phyloP scores from a whole-genome alignment of 148 eudicot genomes.

The Fagopyrum esculentum region DNA sequence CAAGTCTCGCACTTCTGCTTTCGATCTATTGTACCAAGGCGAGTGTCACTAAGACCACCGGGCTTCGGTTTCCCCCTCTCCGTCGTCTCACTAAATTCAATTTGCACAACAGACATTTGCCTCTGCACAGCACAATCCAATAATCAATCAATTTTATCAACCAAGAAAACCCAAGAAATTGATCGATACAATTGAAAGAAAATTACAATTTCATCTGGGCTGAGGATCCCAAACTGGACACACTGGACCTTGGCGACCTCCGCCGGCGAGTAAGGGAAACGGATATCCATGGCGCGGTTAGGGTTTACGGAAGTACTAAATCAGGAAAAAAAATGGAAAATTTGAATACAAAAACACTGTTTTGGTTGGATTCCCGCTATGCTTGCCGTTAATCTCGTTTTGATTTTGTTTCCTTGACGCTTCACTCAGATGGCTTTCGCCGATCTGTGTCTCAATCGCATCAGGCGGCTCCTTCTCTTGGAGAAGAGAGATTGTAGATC shows the following conservation, averaged over 20 bases:
- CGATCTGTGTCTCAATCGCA: constrained; percentile 9
- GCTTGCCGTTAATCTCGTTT: not conserved
- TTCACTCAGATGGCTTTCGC: not conserved
- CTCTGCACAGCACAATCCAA: constrained; percentile 44
- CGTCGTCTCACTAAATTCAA: constrained; percentile 89
- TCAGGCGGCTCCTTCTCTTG: constrained; percentile 10
- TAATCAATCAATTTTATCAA: not conserved
- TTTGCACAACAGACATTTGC: constrained; percentile 99
- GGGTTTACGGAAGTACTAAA: constrained; percentile 3
- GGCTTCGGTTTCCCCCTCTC: constrained; percentile 94
- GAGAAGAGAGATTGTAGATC: not conserved
- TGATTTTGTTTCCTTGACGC: not conserved
- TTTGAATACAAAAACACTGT: not conserved
- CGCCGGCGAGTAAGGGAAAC: constrained; percentile 88
- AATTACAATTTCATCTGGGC: constrained; percentile 95
- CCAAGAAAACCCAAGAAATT: not conserved
- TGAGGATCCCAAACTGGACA: constrained; percentile 93
- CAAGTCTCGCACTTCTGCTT: constrained; percentile 97
- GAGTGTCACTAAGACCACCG: constrained; percentile 79
- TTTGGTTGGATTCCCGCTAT: not conserved
- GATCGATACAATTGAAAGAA: not conserved
- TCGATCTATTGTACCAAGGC: constrained; percentile 88
- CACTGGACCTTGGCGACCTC: constrained; percentile 88
- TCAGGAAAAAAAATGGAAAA: not conserved
- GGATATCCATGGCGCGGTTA: constrained; percentile 48